These are phyloP conservation scores for Penicillium parvum DNA, from an alignment of 495 filamentous ascomycete species.

Conservation along the genomic window DNA sequence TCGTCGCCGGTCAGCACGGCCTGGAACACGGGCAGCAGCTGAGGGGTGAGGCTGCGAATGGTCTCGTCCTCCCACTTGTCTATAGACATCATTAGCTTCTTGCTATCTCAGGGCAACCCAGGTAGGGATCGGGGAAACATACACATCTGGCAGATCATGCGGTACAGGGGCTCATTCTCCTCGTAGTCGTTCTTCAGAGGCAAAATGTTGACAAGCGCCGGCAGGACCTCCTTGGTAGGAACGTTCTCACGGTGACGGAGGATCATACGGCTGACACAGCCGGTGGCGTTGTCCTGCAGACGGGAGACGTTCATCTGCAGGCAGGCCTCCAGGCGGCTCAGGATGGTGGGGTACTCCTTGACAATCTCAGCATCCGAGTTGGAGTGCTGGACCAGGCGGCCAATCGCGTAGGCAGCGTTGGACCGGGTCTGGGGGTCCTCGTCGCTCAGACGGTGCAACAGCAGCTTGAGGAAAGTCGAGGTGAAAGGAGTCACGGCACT, in stretches of 20 bases:
- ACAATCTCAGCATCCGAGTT: constrained; percentile 65
- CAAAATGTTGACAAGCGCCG: constrained; percentile 70
- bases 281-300: constrained; percentile 88
- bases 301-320: constrained; percentile 70
- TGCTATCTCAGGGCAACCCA: too few species aligned
- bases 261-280: constrained; percentile 91
- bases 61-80: constrained; percentile 67
- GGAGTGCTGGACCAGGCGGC: constrained; percentile 76
- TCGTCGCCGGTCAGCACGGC: constrained; percentile 71
- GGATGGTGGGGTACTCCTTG: constrained; percentile 68
- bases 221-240: constrained; percentile 75
- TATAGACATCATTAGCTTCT: neutral
- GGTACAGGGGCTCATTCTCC: constrained; percentile 90
- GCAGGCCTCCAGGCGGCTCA: constrained; percentile 78
- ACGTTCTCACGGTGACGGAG: constrained; percentile 72
- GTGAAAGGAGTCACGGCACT: constrained; percentile 73
- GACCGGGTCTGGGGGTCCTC: constrained; percentile 90
- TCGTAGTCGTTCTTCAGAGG: constrained; percentile 93
- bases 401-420: constrained; percentile 87
- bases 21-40: constrained; percentile 75
- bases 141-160: constrained; percentile 77
- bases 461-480: constrained; percentile 65
- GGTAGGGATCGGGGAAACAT: neutral
- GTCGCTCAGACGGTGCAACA: constrained; percentile 82
- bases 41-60: constrained; percentile 68